Evolutionary conservation across 768 basidiomycete species (phyloP), one percentile per base, ranked within the genome.

Genomic region (Serendipita sp.): DNA sequence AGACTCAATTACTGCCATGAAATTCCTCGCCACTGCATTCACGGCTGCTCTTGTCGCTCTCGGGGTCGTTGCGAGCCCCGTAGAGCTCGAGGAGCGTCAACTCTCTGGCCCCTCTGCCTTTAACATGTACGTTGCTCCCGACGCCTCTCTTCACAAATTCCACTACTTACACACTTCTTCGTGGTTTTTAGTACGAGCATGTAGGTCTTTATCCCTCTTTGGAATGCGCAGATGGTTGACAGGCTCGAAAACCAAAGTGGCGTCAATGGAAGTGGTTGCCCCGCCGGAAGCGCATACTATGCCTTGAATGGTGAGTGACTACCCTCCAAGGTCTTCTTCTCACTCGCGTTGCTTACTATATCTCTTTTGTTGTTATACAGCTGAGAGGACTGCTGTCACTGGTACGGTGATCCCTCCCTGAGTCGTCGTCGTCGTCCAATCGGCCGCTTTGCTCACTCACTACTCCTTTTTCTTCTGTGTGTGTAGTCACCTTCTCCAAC

Each of bases 111-210:
- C 53, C 11, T n/a, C 26, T n/a, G 53, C 17, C 24, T 58, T 58
- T 24, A 58, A 58, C 26, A n/a, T 58, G 53, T 58, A n/a, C 4
- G 53, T 58, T 13, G 38, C n/a, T 3, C 4, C 20, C n/a, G 28
- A 13, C 22, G 53, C 26, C 24, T n/a, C n/a, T n/a, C n/a, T n/a
- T n/a, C n/a, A n/a, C n/a, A n/a, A n/a, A n/a, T n/a, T n/a, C n/a
- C n/a, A n/a, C n/a, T n/a, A n/a, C n/a, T n/a, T n/a, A n/a, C n/a
- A n/a, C n/a, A n/a, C n/a, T n/a, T n/a, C n/a, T n/a, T 48, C 7
- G n/a, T 58, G 4, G n/a, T n/a, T n/a, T n/a, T 30, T 28, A 58
- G 53, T 24, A 58, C 53, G 53, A 58, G 53, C 53, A 58, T 58
- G 53, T 58, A 58, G 28, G 11, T 13, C 11, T 4, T 31, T 4